A percentile compares a stretch with the other conserved stretches of the same genome.
Conservation (phyloP, 2,329 filamentous ascomycete genomes). For the Tolypocladium guangdongense region DNA sequence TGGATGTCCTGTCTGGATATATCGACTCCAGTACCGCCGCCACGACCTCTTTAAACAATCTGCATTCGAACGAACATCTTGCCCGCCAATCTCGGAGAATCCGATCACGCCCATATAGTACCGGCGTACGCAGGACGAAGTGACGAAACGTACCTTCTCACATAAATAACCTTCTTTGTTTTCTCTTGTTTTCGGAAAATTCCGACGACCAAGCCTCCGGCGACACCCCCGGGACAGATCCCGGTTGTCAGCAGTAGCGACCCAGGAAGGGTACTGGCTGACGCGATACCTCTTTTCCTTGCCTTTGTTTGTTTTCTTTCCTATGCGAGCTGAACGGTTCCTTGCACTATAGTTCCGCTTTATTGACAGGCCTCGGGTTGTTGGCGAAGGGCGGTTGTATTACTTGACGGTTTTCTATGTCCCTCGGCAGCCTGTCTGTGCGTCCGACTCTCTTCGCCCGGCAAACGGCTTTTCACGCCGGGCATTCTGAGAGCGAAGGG, state of each 20-base stretch:
- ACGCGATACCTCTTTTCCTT: constrained; percentile 24
- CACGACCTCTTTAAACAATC: constrained; percentile 13
- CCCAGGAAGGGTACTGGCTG: constrained; percentile 15
- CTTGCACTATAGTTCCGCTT: constrained; percentile 23
- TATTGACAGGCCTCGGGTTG: constrained; percentile 16
- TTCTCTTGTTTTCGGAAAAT: constrained; percentile 2
- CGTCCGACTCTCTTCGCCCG: constrained; percentile 8
- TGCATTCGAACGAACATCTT: constrained; percentile 20
- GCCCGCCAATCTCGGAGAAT: constrained; percentile 17
- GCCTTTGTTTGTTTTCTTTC: constrained; percentile 12
- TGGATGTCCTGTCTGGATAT: constrained; percentile 16
- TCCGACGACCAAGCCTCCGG: constrained; percentile 12
- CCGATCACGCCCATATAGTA: constrained; percentile 18
- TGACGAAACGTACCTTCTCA: constrained; percentile 25
- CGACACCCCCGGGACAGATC: constrained; percentile 11
- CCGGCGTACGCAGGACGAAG: constrained; percentile 28
- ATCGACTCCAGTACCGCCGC: constrained; percentile 16
- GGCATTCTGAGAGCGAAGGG: constrained; percentile 1
- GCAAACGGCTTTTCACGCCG: background rate
- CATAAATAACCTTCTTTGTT: constrained; percentile 15
- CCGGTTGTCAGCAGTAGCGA: constrained; percentile 13
- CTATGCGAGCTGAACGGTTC: constrained; percentile 17
- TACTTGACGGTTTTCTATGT: constrained; percentile 22
- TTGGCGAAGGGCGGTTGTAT: constrained; percentile 24
- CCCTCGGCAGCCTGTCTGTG: constrained; percentile 15